A percentile compares a stretch with the other conserved stretches of the same genome.
These are phyloP conservation scores for Cornus florida DNA, from an alignment of 148 eudicot genomes.

Conservation along the genomic window DNA sequence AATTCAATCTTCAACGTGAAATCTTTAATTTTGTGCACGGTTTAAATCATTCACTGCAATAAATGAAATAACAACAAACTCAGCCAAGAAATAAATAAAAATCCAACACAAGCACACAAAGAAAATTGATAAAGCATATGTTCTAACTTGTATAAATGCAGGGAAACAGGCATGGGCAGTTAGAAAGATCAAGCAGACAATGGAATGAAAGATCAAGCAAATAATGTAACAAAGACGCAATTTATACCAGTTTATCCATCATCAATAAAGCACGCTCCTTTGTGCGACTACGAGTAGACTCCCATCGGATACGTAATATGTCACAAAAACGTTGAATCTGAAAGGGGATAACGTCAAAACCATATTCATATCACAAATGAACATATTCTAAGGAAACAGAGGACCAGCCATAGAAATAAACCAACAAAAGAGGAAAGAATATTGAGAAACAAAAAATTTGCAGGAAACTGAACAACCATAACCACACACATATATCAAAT, in stretches of 20 bases:
- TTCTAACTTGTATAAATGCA: not conserved
- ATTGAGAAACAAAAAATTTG: not conserved
- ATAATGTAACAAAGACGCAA: slow-evolving; percentile 9
- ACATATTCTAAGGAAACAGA: not conserved
- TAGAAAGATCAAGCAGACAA: not conserved
- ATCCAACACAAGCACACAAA: not conserved
- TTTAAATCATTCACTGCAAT: not conserved
- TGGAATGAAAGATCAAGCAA: not conserved
- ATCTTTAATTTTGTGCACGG: not conserved
- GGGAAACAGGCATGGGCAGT: not conserved
- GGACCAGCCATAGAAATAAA: not conserved
- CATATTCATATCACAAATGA: not conserved
- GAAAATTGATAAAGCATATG: not conserved
- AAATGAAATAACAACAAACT: not conserved
- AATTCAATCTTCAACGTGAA: not conserved
- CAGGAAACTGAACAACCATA: not conserved
- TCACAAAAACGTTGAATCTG: slow-evolving; percentile 72
- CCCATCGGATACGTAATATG: slow-evolving; percentile 89
- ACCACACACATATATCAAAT: not conserved
- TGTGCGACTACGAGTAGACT: slow-evolving; percentile 85
- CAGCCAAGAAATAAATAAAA: not conserved
- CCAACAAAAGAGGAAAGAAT: not conserved
- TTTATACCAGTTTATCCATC: slow-evolving; percentile 85
- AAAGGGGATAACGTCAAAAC: slow-evolving; percentile 3
- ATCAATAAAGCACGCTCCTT: slow-evolving; percentile 90